These are phyloP conservation scores for Spathaspora girioi DNA, from an alignment of 805 yeast genomes.

Conservation along the genomic window DNA sequence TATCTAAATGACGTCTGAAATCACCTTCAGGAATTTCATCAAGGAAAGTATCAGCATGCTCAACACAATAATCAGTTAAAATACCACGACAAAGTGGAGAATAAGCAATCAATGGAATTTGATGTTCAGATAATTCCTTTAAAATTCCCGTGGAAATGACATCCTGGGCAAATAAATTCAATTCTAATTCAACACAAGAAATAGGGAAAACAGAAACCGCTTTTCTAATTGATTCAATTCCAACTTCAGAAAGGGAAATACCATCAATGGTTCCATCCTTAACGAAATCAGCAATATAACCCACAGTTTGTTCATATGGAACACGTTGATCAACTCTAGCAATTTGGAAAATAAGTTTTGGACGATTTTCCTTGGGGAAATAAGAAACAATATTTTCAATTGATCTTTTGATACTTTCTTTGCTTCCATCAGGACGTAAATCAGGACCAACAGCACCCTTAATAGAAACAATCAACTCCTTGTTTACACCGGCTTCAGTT, in stretches of 20 bases:
- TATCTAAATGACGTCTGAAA: conserved; percentile 46
- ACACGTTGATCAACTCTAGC: conserved; percentile 63
- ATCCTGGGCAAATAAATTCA: conserved; percentile 67
- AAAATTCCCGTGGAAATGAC: conserved; percentile 61
- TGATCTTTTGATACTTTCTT: conserved; percentile 44
- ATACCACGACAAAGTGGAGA: conserved; percentile 83
- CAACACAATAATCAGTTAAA: conserved; percentile 58
- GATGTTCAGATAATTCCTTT: conserved; percentile 50
- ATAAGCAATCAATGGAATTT: conserved; percentile 71
- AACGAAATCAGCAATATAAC: conserved; percentile 53
- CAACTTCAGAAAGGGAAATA: conserved; percentile 71
- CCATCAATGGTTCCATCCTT: conserved; percentile 66
- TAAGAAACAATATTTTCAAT: conserved; percentile 39
- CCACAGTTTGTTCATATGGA: conserved; percentile 58
- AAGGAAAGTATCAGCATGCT: conserved; percentile 25
- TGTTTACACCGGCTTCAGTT: conserved; percentile 50
- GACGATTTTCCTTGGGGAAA: conserved; percentile 30
- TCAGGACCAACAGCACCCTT: conserved; percentile 57
- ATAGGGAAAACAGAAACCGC: conserved; percentile 58
- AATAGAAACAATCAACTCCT: conserved; percentile 56
- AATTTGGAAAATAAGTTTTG: conserved; percentile 53
- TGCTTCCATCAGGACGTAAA: conserved; percentile 46
- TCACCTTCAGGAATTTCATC: conserved; percentile 56
- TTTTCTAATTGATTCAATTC: conserved; percentile 54
- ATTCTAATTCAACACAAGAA: conserved; percentile 73